Conservation (phyloP, 805 yeast genomes). For the Zygosaccharomyces siamensis region DNA sequence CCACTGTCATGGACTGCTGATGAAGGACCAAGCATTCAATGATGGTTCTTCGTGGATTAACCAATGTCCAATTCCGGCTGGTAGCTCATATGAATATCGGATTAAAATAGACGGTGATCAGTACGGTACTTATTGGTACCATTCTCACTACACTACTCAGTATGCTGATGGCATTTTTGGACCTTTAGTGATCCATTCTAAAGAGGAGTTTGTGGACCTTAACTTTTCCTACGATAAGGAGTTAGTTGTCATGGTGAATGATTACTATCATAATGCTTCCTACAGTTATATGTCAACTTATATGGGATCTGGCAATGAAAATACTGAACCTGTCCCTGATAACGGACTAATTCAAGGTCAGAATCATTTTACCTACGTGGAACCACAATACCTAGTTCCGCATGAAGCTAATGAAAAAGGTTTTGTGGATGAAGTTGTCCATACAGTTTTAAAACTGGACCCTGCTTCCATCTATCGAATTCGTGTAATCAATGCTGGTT, state of each 20-base stretch:
- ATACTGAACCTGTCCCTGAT: constrained; percentile 51
- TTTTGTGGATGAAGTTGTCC: constrained; percentile 6
- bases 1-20: constrained; percentile 51
- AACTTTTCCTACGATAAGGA: constrained; percentile 45
- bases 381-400: constrained; percentile 20
- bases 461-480: constrained; percentile 44
- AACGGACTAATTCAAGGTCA: constrained; percentile 42
- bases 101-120: constrained; percentile 39
- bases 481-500: constrained; percentile 47
- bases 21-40: constrained; percentile 42
- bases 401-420: constrained; percentile 9
- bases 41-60: constrained; percentile 51
- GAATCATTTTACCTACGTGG: constrained; percentile 29
- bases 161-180: constrained; percentile 48
- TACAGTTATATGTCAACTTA: constrained; percentile 31
- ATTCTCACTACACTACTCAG: constrained; percentile 47
- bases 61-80: constrained; percentile 46
- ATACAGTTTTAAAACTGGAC: constrained; percentile 32
- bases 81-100: constrained; percentile 38
- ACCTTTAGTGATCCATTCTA: constrained; percentile 44
- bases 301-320: constrained; percentile 40
- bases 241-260: constrained; percentile 40
- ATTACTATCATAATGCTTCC: constrained; percentile 44
- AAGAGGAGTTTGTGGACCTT: constrained; percentile 35
- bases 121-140: constrained; percentile 55